Conservation (phyloP, 371 early-diverging fungal species). For the Mortierella sp. region DNA sequence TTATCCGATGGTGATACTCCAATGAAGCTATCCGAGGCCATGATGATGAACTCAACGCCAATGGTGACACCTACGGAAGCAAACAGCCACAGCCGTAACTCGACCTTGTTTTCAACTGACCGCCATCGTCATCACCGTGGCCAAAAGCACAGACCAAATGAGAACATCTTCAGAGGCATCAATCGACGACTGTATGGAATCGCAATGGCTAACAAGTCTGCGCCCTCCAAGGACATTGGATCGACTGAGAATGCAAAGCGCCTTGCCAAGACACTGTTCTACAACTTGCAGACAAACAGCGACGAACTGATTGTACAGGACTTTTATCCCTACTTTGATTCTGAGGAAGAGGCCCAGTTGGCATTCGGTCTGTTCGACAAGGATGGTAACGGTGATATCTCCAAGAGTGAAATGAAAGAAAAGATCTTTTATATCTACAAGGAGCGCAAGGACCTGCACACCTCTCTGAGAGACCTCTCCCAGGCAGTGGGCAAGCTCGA, state of each 20-base stretch:
- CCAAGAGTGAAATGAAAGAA: slow-evolving; percentile 75
- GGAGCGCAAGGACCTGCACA: slow-evolving; percentile 71
- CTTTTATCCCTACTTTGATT: slow-evolving; percentile 67
- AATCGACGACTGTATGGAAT: slow-evolving; percentile 40
- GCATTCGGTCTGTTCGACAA: slow-evolving; percentile 78
- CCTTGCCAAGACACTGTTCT: slow-evolving; percentile 61
- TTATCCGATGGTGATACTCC: slow-evolving; percentile 13
- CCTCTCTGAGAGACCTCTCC: slow-evolving; percentile 71
- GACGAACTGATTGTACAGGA: slow-evolving; percentile 55
- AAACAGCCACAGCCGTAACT: slow-evolving; percentile 11
- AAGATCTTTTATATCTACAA: slow-evolving; percentile 71
- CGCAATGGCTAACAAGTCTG: slow-evolving; percentile 43
- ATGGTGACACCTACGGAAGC: slow-evolving; percentile 40
- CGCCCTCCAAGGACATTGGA: slow-evolving; percentile 58
- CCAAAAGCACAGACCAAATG: slow-evolving; percentile 26
- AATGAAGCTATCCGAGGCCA: slow-evolving; percentile 17
- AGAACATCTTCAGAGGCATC: slow-evolving; percentile 47
- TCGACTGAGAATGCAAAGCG: slow-evolving; percentile 62
- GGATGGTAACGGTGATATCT: slow-evolving; percentile 76
- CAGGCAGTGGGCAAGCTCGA: slow-evolving; percentile 80
- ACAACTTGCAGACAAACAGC: slow-evolving; percentile 55
- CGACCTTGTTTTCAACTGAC: slow-evolving; percentile 2
- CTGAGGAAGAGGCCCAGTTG: slow-evolving; percentile 61
- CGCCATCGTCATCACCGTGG: slow-evolving; percentile 26
- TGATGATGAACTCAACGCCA: slow-evolving; percentile 30